A percentile compares a stretch with the other conserved stretches of the same genome.
phyloP scores from a whole-genome alignment of 139 green algal species.

The Coelastrella sp. region DNA sequence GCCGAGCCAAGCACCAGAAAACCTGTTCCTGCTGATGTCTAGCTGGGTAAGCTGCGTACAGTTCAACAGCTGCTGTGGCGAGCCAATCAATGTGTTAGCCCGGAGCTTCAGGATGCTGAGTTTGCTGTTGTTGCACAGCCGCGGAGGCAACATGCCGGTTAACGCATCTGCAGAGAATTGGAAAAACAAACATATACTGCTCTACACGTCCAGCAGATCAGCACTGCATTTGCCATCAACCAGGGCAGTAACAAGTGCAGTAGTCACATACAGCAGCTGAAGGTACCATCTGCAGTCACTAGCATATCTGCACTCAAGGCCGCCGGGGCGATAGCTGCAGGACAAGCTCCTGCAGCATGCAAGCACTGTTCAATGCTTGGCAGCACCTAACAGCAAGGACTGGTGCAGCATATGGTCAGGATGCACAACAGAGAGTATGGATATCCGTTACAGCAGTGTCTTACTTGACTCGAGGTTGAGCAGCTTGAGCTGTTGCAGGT shows the following conservation, averaged over 20 bases:
- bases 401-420: neutral
- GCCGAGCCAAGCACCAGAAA: neutral
- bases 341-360: no score
- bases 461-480: conserved; percentile 40
- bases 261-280: neutral
- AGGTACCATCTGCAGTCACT: no score
- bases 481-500: neutral
- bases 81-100: neutral
- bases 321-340: no score
- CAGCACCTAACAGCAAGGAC: neutral
- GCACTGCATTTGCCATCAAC: neutral
- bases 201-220: no score
- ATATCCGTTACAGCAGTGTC: no score
- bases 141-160: neutral
- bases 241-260: neutral
- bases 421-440: no score
- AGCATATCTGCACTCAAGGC: no score
- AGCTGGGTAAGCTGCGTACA: conserved; percentile 43
- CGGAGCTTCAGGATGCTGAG: conserved; percentile 43
- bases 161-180: conserved; percentile 22
- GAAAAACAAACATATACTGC: no score
- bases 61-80: neutral
- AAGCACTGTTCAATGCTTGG: no score
- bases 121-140: conserved; percentile 22
- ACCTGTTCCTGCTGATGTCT: conserved; percentile 40